These are phyloP conservation scores for Actinomortierella ambigua DNA, from an alignment of 371 early-diverging fungal species.

Conservation along the genomic window DNA sequence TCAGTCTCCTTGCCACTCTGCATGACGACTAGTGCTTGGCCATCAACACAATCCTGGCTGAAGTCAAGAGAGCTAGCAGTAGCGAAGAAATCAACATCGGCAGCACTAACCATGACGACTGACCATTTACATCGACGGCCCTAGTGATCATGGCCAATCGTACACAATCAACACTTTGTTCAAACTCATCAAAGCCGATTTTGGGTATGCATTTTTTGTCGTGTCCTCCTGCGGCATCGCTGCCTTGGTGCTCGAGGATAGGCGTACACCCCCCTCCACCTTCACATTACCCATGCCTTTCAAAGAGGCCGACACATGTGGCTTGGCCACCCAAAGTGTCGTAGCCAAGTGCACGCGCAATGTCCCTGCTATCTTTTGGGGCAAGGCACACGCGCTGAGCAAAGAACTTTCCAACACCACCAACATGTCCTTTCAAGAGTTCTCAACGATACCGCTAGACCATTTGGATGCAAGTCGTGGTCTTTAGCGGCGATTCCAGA, in stretches of 20 bases:
- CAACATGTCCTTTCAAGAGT: conserved; percentile 26
- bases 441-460: conserved; percentile 8
- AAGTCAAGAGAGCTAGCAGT: no score
- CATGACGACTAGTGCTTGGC: no score
- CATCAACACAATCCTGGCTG: no score
- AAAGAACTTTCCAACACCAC: conserved; percentile 30
- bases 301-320: conserved; percentile 14
- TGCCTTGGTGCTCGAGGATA: conserved; percentile 37
- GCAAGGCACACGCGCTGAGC: conserved; percentile 42
- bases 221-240: conserved; percentile 42
- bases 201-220: conserved; percentile 14
- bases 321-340: conserved; percentile 1
- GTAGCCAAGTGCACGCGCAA: conserved; percentile 8
- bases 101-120: background rate
- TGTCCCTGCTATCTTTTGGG: conserved; percentile 40
- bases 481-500: conserved; percentile 31
- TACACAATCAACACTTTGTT: conserved; percentile 19
- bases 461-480: conserved; percentile 41
- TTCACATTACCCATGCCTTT: conserved; percentile 34
- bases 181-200: no score
- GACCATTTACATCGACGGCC: conserved; percentile 17
- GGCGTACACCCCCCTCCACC: conserved; percentile 31
- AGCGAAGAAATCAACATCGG: no score
- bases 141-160: conserved; percentile 22
- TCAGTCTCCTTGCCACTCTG: no score